Percentiles rank a stretch among this genome's conserved stretches.
Conservation (phyloP, 768 basidiomycete species). For the Paxillus rubicundulus region DNA sequence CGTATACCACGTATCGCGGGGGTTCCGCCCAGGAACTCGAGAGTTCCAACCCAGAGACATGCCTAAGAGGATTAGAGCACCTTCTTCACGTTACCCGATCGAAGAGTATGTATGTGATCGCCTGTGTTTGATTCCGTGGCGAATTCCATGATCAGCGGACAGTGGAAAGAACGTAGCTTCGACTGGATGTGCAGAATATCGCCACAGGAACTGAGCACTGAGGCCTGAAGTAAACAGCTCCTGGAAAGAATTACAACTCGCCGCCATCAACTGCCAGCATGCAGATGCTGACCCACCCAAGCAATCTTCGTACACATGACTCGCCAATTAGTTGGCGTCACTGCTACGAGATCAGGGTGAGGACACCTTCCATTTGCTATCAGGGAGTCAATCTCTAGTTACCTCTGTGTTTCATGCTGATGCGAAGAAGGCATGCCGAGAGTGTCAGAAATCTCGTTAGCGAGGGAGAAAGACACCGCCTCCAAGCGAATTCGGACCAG, state of each 20-base stretch:
- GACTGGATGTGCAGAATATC: background rate
- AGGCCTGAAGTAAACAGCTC: no score
- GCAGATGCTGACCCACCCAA: background rate
- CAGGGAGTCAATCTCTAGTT: background rate
- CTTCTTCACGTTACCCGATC: background rate
- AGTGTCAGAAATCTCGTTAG: background rate
- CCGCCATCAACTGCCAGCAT: background rate
- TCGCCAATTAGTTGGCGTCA: background rate
- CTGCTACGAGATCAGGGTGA: background rate
- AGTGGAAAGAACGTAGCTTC: background rate
- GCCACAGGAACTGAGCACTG: no score
- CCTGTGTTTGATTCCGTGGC: background rate
- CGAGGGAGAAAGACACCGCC: background rate
- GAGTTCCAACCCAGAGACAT: background rate
- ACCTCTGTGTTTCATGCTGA: background rate
- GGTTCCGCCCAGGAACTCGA: constrained; percentile 2
- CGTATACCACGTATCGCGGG: background rate
- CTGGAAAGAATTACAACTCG: background rate
- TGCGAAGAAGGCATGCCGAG: background rate
- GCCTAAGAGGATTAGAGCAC: constrained; percentile 2
- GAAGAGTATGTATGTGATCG: background rate
- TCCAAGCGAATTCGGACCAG: background rate
- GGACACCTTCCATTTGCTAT: background rate
- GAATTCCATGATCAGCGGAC: background rate
- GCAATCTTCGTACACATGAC: background rate